Evolutionary conservation across 345 rosid species (phyloP), one percentile per base, ranked within the genome.

Genomic region (Erodium maritimum): DNA sequence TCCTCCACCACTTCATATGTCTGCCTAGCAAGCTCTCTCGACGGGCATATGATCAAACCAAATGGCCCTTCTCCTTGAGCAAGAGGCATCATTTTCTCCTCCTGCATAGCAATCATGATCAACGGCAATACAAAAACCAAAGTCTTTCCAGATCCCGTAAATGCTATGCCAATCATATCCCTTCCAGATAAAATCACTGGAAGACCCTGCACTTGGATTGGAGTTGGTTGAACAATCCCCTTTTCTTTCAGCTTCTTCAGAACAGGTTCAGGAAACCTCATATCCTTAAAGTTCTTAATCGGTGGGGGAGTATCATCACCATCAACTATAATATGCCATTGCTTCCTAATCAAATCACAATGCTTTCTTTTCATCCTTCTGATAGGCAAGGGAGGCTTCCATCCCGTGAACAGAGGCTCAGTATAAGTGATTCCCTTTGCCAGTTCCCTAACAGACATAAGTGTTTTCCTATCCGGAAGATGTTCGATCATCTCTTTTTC

Each of bases 401-500:
- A 91, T 0, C 97, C 91, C 0, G 96, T 88, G 71, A 80, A 58
- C 20, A 88, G 42, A 22, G 97, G 91, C 21, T 91, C 96, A 0
- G 80, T 73, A 16, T 91, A 86, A 16, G 91, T 88, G 58, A 91
- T 91, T 60, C 95, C 97, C 73, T 88, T 91, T 1, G 88, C 97
- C 64, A 91, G 67, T 66, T 91, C 97, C 19, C 96, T 85, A 37
- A 86, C 96, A 0, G 96, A 82, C 88, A 88, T 84, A 1, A 91
- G 81, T 1, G 95, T 84, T 69, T 91, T 86, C 69, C 82, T 78
- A 64, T 91, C 97, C 0, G 95, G 82, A 21, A 91, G 46, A 54
- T 88, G 83, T 67, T 88, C 95, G 16, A 88, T 86, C 96, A 91
- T 91, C 75, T 91, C 96, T 67, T 84, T 91, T 73, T 91, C 97